Evolutionary conservation across 2,329 filamentous ascomycete genomes (phyloP).

Genomic region (Stagonosporopsis chrysanthemi): DNA sequence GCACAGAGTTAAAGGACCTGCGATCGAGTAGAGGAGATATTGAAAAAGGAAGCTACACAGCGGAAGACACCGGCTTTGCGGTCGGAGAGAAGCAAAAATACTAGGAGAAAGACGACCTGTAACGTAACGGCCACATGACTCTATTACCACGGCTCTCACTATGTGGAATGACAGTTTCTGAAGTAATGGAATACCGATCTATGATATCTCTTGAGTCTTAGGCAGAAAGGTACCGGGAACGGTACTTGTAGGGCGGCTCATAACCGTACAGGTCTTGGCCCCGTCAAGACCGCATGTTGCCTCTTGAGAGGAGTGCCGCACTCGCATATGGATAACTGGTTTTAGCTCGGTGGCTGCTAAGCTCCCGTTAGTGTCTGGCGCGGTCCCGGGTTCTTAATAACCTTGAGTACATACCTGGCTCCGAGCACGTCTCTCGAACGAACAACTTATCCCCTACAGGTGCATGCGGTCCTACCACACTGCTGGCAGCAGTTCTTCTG

Average conservation of each 20-base stretch:
- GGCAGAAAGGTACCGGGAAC: background rate
- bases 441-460: conserved; percentile 25
- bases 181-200: background rate
- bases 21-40: conserved; percentile 17
- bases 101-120: conserved; percentile 12
- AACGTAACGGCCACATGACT: conserved; percentile 16
- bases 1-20: conserved; percentile 23
- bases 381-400: background rate
- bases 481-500: conserved; percentile 17
- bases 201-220: background rate
- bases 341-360: conserved; percentile 11
- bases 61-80: conserved; percentile 2
- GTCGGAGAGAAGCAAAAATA: conserved; percentile 18
- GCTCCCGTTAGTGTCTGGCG: conserved; percentile 13
- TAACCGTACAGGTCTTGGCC: background rate
- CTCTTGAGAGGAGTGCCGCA: conserved; percentile 19
- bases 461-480: background rate
- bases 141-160: background rate
- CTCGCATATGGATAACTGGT: conserved; percentile 29
- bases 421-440: conserved; percentile 34
- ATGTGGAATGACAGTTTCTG: background rate
- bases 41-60: conserved; percentile 24
- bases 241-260: background rate
- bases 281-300: background rate
- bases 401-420: conserved; percentile 10